A percentile compares a stretch with the other conserved stretches of the same genome.
phyloP scores from a whole-genome alignment of 2,329 filamentous ascomycete genomes.

The Paecilomyces formosus region DNA sequence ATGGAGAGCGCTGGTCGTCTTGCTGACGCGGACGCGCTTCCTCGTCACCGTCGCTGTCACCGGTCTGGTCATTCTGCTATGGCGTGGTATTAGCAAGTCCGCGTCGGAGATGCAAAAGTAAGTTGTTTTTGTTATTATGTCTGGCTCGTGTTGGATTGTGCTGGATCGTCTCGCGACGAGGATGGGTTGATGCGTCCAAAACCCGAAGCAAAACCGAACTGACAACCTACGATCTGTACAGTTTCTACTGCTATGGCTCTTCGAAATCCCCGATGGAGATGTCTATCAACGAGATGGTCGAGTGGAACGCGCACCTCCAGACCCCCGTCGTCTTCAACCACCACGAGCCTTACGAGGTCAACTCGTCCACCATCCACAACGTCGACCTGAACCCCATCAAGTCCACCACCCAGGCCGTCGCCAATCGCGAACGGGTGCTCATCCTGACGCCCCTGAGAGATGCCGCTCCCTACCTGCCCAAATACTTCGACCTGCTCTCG shows the following conservation, averaged over 20 bases:
- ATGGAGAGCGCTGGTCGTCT: slow-evolving; percentile 61
- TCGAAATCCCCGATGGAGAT: slow-evolving; percentile 94
- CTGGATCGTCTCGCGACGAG: background rate
- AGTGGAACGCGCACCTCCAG: slow-evolving; percentile 81
- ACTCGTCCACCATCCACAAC: slow-evolving; percentile 68
- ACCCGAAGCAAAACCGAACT: background rate
- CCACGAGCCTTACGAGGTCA: slow-evolving; percentile 79
- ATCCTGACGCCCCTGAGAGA: slow-evolving; percentile 91
- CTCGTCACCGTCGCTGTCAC: slow-evolving; percentile 64
- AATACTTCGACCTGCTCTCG: slow-evolving; percentile 88
- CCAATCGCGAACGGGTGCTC: slow-evolving; percentile 79
- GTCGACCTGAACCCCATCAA: slow-evolving; percentile 78
- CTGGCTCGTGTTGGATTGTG: background rate
- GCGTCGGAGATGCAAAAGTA: slow-evolving; percentile 90
- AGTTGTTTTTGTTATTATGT: slow-evolving; percentile 15
- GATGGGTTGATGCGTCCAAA: background rate
- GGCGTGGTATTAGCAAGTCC: slow-evolving; percentile 74
- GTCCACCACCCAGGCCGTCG: slow-evolving; percentile 69
- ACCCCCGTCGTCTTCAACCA: slow-evolving; percentile 96
- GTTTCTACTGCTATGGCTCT: slow-evolving; percentile 96
- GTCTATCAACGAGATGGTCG: slow-evolving; percentile 79
- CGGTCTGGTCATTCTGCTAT: slow-evolving; percentile 71
- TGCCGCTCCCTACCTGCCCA: slow-evolving; percentile 70
- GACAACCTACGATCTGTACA: slow-evolving; percentile 36
- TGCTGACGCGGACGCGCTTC: slow-evolving; percentile 70